Evolutionary conservation across 495 filamentous ascomycete species (phyloP), one percentile per base, ranked within the genome.

Genomic region (Neurospora sp.): DNA sequence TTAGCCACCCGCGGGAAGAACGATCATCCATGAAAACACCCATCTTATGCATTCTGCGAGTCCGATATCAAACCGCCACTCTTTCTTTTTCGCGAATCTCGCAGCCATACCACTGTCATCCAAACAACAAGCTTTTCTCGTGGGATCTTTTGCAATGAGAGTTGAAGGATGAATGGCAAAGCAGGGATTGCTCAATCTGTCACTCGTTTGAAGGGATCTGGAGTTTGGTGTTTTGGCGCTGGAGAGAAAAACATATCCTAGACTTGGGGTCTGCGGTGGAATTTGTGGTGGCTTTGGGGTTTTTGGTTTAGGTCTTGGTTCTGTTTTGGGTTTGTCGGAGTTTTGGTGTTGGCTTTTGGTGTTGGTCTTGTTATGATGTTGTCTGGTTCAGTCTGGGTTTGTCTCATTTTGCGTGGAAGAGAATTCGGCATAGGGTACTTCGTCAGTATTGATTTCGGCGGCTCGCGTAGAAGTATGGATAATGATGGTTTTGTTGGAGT

Each of bases 1-100:
- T 20, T 66, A 20, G 60, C 66, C 27, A 76, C 7, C 42, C 71
- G 40, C 46, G 39, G 39, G 54, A 71, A 75, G 38, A 70, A 42
- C 14, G 27, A 66, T 66, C 54, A 16, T 31, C 27, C 12, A 35
- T 66, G 54, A 66, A 37, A 31, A 62, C 54, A 62, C 23, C 54
- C 54, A 62, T 62, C 23, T 62, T 20, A 14, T 60, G 20, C 49
- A 60, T 60, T 60, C 49, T 60, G 49, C 4, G 20, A 14, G 20
- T 12, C 20, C n/a, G 10, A 27, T 60, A 23, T 60, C 49, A 60
- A 12, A 12, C 20, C 49, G 49, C 49, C 20, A 60, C 20, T 11
- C 49, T 60, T 60, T 27, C 20, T 60, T 27, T 27, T 60, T 60
- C 11, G 49, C 49, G 10, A 27, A 60, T 60, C 20, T 60, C 49